A percentile compares a stretch with the other conserved stretches of the same genome.
Conservation (phyloP, 2,329 filamentous ascomycete species). For the Pseudogymnoascus sp. region DNA sequence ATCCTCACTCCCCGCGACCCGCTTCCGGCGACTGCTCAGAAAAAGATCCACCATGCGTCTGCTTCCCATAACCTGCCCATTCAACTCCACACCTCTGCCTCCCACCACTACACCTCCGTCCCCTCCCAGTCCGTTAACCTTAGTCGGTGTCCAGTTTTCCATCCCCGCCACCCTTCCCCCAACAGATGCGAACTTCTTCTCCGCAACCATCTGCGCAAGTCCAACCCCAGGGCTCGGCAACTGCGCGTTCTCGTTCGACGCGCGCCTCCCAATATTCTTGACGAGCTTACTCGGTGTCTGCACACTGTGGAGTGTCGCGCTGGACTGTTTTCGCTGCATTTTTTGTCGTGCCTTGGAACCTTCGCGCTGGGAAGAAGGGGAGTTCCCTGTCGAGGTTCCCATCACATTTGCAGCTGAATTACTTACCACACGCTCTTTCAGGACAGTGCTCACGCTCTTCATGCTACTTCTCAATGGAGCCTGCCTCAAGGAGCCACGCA, state of each 20-base stretch:
- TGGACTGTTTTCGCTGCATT: slow-evolving; percentile 21
- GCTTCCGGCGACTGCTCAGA: slow-evolving; percentile 42
- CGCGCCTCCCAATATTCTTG: slow-evolving; percentile 17
- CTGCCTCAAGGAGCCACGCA: background rate
- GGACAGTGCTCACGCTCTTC: background rate
- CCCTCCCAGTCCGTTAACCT: slow-evolving; percentile 20
- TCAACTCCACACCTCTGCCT: slow-evolving; percentile 15
- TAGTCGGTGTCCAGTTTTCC: slow-evolving; percentile 15
- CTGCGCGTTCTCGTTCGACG: slow-evolving; percentile 9
- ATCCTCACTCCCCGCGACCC: slow-evolving; percentile 35
- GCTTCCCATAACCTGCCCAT: slow-evolving; percentile 37
- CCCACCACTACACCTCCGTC: slow-evolving; percentile 17
- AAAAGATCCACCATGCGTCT: slow-evolving; percentile 50
- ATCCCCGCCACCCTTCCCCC: background rate
- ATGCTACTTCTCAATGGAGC: background rate
- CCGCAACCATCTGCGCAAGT: slow-evolving; percentile 21
- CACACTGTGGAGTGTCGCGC: slow-evolving; percentile 20
- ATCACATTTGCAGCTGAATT: background rate
- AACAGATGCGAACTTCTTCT: slow-evolving; percentile 28
- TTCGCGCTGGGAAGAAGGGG: slow-evolving; percentile 14
- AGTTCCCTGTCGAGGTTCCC: slow-evolving; percentile 9
- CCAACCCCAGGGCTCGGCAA: slow-evolving; percentile 22
- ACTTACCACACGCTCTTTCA: background rate
- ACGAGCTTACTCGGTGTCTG: slow-evolving; percentile 23
- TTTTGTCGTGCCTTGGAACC: slow-evolving; percentile 18